Percentiles rank a stretch among this genome's conserved stretches.
These are phyloP conservation scores for Pichia nanzhaoensis DNA, from an alignment of 805 yeast species.

Conservation along the genomic window DNA sequence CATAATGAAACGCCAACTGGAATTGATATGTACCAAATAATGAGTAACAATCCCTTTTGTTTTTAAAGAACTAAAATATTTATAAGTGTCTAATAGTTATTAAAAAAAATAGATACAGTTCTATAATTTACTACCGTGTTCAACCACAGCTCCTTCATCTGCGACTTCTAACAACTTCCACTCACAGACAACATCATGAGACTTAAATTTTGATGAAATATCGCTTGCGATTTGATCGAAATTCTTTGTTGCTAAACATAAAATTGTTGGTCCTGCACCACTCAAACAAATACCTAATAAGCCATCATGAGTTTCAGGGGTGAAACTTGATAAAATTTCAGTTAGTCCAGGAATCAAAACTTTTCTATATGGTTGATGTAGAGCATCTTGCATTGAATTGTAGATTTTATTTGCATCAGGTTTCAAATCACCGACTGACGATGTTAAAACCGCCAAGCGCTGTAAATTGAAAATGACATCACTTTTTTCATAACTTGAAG, in stretches of 20 bases:
- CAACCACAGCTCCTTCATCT: constrained; percentile 73
- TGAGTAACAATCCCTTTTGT: no score
- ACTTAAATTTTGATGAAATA: constrained; percentile 61
- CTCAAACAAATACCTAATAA: constrained; percentile 89
- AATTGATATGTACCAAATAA: no score
- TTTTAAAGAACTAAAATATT: no score
- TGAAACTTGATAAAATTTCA: constrained; percentile 70
- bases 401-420: constrained; percentile 80
- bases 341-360: constrained; percentile 86
- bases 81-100: no score
- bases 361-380: constrained; percentile 96
- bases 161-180: constrained; percentile 88
- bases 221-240: constrained; percentile 77
- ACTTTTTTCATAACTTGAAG: constrained; percentile 63
- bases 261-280: constrained; percentile 97
- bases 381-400: constrained; percentile 93
- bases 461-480: constrained; percentile 92
- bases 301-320: constrained; percentile 79
- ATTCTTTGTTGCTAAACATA: constrained; percentile 86
- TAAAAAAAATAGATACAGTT: no score
- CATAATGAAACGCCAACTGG: no score
- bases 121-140: constrained; percentile 27
- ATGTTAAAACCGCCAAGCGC: constrained; percentile 85
- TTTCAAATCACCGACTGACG: constrained; percentile 74
- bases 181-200: constrained; percentile 59